A percentile compares a stretch with the other conserved stretches of the same genome.
phyloP scores from a whole-genome alignment of 495 filamentous ascomycete genomes.

The Podospora australis region DNA sequence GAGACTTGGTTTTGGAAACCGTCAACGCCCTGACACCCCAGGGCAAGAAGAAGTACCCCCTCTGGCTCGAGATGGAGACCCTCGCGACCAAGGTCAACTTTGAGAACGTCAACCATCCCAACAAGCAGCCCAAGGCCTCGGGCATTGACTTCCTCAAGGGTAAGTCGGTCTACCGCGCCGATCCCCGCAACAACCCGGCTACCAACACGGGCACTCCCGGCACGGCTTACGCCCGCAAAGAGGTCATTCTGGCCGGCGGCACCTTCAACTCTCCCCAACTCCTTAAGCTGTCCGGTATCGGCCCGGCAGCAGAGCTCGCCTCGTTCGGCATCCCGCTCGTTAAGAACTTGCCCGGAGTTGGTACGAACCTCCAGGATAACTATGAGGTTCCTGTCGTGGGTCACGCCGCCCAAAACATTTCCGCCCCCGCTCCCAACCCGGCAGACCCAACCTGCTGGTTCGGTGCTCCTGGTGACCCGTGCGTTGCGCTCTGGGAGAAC shows the following conservation, averaged over 20 bases:
- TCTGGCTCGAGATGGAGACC: constrained; percentile 29
- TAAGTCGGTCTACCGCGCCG: constrained; percentile 33
- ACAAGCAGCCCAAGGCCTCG: constrained; percentile 13
- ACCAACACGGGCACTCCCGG: constrained; percentile 20
- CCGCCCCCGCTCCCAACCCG: constrained; percentile 11
- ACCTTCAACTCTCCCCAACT: constrained; percentile 53
- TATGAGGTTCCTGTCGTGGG: constrained; percentile 30
- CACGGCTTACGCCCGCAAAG: constrained; percentile 24
- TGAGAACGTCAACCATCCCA: constrained; percentile 11
- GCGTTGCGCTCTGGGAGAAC: constrained; percentile 9
- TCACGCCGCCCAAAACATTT: constrained; percentile 11
- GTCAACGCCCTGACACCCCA: constrained; percentile 16
- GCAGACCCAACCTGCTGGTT: constrained; percentile 14
- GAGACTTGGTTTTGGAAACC: constrained; percentile 31
- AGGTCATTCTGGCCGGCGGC: constrained; percentile 49
- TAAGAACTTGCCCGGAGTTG: constrained; percentile 47
- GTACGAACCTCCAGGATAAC: constrained; percentile 52
- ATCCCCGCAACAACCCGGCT: constrained; percentile 28
- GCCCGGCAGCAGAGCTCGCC: constrained; percentile 41
- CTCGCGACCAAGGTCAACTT: constrained; percentile 34
- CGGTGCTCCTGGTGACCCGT: constrained; percentile 17
- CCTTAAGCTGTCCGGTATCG: constrained; percentile 51
- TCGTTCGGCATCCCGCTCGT: constrained; percentile 42
- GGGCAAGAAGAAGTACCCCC: constrained; percentile 24
- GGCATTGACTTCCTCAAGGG: constrained; percentile 35